phyloP scores from a whole-genome alignment of 306 rosid species.

The Cucumis sativus region DNA sequence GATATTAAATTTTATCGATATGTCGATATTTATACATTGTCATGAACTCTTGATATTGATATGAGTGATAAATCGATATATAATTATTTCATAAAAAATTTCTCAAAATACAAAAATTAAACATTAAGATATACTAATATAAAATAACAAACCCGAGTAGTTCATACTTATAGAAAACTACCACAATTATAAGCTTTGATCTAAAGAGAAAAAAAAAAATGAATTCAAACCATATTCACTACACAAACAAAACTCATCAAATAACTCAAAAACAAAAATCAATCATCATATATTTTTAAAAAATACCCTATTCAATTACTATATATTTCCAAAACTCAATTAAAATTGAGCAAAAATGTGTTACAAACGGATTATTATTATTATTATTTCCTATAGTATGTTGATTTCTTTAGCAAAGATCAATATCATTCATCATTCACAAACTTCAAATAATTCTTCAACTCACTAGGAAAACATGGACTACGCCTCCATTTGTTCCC shows the following conservation, averaged over 20 bases:
- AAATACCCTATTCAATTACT: neutral
- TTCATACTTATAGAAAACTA: neutral
- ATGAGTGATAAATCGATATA: no score
- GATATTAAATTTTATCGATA: no score
- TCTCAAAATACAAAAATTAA: no score
- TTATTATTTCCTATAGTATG: neutral
- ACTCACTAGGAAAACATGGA: conserved; percentile 33
- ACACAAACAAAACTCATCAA: neutral
- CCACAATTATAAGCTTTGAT: neutral
- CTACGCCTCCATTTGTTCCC: conserved; percentile 30
- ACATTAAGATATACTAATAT: no score
- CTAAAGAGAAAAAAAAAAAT: neutral
- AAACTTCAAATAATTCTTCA: conserved; percentile 20
- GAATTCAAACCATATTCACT: neutral
- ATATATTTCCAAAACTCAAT: neutral
- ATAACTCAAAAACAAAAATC: neutral
- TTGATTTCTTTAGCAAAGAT: neutral
- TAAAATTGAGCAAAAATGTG: neutral
- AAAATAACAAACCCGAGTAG: no score
- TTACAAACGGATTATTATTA: neutral
- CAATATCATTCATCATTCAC: conserved; percentile 3
- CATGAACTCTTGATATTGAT: no score
- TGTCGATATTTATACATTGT: no score
- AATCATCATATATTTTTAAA: neutral
- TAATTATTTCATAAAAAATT: no score